Percentiles rank a stretch among this genome's conserved stretches.
phyloP scores from a whole-genome alignment of 495 filamentous ascomycete species.

The Penicillium paxilli region DNA sequence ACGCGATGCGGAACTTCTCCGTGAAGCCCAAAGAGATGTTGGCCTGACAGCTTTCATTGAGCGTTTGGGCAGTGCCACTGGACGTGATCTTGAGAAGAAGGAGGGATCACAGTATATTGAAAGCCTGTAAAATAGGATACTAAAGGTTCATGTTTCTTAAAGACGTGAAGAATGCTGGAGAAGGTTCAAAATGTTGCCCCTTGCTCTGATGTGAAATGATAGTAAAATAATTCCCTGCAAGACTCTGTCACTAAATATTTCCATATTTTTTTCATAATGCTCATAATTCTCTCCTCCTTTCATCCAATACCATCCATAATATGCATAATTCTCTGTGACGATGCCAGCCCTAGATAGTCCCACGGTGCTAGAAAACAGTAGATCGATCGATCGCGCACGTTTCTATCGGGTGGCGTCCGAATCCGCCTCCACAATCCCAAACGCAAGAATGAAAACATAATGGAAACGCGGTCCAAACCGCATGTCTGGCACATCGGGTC shows the following conservation, averaged over 20 bases:
- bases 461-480: slow-evolving; percentile 12
- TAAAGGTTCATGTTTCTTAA: too few species aligned
- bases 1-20: slow-evolving; percentile 32
- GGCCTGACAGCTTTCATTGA: slow-evolving; percentile 25
- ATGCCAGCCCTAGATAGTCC: not conserved
- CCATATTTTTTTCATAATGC: not conserved
- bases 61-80: slow-evolving; percentile 15
- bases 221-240: not conserved
- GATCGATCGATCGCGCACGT: not conserved
- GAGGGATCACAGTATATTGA: slow-evolving; percentile 23
- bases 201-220: not conserved
- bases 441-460: slow-evolving; percentile 2
- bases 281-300: not conserved
- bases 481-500: slow-evolving; percentile 9
- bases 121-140: slow-evolving; percentile 14
- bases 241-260: not conserved
- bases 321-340: not conserved
- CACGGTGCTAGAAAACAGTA: too few species aligned
- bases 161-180: not conserved
- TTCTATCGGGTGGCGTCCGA: slow-evolving; percentile 14
- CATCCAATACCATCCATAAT: not conserved
- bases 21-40: slow-evolving; percentile 30
- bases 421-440: not conserved
- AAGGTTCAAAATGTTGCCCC: not conserved
- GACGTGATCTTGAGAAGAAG: slow-evolving; percentile 21